Base-by-base conservation (phyloP, 2,329 filamentous ascomycete species). In the Cladophialophora immunda region DNA sequence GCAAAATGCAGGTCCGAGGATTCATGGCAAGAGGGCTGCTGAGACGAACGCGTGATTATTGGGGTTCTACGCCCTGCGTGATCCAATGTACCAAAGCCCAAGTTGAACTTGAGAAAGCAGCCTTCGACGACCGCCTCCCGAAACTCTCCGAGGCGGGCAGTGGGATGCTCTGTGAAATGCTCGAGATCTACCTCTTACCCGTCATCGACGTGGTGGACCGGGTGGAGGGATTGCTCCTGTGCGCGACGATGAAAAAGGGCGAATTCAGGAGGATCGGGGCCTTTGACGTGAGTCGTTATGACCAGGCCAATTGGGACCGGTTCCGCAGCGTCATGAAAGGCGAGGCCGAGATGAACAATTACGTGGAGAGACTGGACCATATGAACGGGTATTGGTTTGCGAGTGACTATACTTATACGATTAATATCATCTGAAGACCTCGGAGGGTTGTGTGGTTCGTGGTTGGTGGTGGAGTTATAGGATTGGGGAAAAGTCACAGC, bases 331-430 rank as follows among this genome's bases (percentile, higher is more conserved):
- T 73, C 22, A 72, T 72, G 70, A 73, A 72, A 65, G 70, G 69
- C 17, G 70, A 72, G 45, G 57, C 67, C 25, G 70, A 72, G 22
- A 72, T 73, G 71, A 38, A 65, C 25, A 73, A 73, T 60, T 71
- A 69, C 54, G 67, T 71, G 38, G 71, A 72, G 34, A 52, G 71
- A 30, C 54, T 73, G 54, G 71, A 73, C 64, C 71, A 73, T 58
- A 65, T 64, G 36, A 72, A 73, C 41, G 69, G 68, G 27, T 71
- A 73, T 61, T 72, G 70, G 70, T 72, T 71, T 65, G 70, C 71
- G 8, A 73, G 71, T 63, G 70, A 73, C 58, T 73, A 70, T 52
- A 73, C 71, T 19, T 73, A 73, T 63, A 71, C 69, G n/a, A 70
- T 73, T 62, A 73, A 69, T 59, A 59, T 73, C 29, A 30, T 72